These are phyloP conservation scores for Penicillium maclennaniae DNA, from an alignment of 495 filamentous ascomycete species.

Conservation along the genomic window DNA sequence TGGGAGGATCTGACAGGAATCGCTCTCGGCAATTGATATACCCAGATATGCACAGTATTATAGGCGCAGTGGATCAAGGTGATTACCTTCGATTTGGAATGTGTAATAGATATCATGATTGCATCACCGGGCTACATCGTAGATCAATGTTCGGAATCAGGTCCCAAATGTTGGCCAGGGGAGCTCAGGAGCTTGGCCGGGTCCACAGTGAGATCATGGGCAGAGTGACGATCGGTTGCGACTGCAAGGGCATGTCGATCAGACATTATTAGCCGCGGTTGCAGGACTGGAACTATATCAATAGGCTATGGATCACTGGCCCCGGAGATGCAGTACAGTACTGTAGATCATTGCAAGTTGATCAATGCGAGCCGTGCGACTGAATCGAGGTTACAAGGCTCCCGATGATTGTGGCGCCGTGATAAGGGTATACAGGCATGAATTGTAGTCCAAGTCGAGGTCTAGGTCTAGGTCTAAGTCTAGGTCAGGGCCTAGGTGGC, in stretches of 20 bases:
- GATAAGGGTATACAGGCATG: neutral
- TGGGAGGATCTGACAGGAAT: conserved; percentile 42
- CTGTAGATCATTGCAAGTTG: neutral
- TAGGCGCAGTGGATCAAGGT: neutral
- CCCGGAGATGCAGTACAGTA: no score
- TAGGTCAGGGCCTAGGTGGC: no score
- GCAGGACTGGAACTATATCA: neutral
- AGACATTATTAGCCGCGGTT: neutral
- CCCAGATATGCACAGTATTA: no score
- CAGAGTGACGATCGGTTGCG: conserved; percentile 1
- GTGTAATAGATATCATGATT: neutral
- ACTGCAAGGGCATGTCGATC: conserved; percentile 11
- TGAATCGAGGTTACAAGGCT: no score
- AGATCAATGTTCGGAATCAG: neutral
- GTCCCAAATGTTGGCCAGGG: neutral
- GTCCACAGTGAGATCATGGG: conserved; percentile 14
- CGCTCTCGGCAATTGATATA: conserved; percentile 22
- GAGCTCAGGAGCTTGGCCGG: neutral
- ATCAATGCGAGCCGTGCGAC: neutral
- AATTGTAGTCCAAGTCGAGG: no score
- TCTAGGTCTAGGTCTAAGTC: no score
- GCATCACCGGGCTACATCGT: neutral
- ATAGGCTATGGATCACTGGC: neutral
- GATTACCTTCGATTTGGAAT: neutral
- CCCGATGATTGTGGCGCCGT: neutral